Evolutionary conservation across 1,139 yeast species (phyloP), one percentile per base, ranked within the genome.

Genomic region (Debaryomyces sp.): DNA sequence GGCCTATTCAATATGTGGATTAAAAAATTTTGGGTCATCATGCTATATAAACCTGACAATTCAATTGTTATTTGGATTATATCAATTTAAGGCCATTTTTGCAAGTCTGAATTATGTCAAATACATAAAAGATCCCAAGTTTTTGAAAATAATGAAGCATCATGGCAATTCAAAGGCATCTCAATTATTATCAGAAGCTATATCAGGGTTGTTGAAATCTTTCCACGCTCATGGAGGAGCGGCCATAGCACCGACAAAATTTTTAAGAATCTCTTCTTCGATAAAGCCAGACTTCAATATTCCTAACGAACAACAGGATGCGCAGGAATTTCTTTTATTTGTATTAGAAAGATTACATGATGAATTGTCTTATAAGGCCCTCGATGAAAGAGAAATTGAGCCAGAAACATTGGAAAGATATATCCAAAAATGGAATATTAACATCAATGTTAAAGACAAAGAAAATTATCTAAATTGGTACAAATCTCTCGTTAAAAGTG

Each of bases 271-370:
- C 1, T 75, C 88, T 44, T 70, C 82, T 9, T 54, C 66, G 5
- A 60, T 85, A 34, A 82, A 85, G 55, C 90, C 90, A 0, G 88
- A 83, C 54, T 77, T 86, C 47, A 72, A 75, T 54, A 85, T 87
- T 9, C 92, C 92, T 0, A 67, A 75, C 54, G 89, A 85, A 56
- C 95, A 87, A 58, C 94, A 87, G 62, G 95, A 87, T 63, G 84
- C 92, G 1, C 89, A 87, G 52, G 95, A 87, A 56, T 87, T 86
- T 59, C 66, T 87, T 45, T 74, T 86, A 62, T 84, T 85, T 54
- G 58, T 86, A 8, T 66, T 87, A 51, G 92, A 87, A 60, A 75
- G 84, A 49, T 64, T 87, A 18, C 94, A 87, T 61, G 90, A 85
- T 53, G 95, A 87, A 54, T 59, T 83, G 46, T 73, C 82, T 9